Conservation (phyloP, 352 stramenopile species). For the Phytopythium oedochilum region DNA sequence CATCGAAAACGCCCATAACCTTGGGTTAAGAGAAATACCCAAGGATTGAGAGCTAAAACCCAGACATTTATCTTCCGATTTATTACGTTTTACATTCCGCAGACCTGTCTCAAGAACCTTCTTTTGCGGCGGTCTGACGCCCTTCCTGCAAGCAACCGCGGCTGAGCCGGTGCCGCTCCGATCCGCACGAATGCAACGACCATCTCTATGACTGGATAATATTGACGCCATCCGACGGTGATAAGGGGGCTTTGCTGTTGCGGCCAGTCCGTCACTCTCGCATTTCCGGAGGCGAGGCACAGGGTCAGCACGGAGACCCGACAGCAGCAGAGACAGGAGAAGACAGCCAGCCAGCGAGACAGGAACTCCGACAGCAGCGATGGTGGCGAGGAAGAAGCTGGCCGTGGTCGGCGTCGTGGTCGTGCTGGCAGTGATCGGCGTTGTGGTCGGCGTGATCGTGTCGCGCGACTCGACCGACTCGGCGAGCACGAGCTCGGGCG, state of each 20-base stretch:
- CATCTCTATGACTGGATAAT: not conserved
- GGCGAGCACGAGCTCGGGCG: conserved; percentile 21
- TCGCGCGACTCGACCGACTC: conserved; percentile 21
- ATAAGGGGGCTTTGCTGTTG: not conserved
- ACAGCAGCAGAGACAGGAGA: not conserved
- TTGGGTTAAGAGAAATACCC: too few species aligned
- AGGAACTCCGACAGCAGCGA: conserved; percentile 6
- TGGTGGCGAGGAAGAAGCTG: conserved; percentile 28
- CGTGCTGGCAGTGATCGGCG: conserved; percentile 40
- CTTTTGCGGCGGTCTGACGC: too few species aligned
- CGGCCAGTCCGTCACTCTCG: not conserved
- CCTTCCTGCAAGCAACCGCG: not conserved
- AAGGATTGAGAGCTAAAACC: too few species aligned
- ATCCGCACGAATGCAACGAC: not conserved
- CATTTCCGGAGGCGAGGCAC: not conserved
- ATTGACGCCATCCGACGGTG: not conserved
- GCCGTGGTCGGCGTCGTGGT: conserved; percentile 37
- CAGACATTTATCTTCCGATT: too few species aligned
- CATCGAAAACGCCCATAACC: too few species aligned
- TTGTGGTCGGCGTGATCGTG: conserved; percentile 37
- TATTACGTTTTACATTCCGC: too few species aligned
- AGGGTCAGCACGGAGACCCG: not conserved
- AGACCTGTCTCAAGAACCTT: too few species aligned
- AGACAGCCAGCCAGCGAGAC: not conserved
- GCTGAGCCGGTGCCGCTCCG: not conserved